Base-by-base conservation (phyloP, 257 asterid genomes). In the Lavandula angustifolia region DNA sequence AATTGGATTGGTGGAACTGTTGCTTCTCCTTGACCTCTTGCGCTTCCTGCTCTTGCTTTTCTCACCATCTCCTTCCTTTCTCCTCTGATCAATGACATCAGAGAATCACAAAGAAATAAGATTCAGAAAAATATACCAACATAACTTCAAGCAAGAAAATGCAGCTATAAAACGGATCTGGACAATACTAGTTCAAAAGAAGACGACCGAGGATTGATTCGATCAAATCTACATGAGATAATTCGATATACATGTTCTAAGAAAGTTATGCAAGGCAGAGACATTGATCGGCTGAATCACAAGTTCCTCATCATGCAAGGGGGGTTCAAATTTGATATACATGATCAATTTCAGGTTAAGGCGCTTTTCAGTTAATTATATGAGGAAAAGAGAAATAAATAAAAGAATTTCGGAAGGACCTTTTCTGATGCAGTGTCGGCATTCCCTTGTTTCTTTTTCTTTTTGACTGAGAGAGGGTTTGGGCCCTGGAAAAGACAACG, bases 391-490 rank as follows among this genome's bases (percentile, higher is more conserved):
- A 49, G 12, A 70, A 61, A 31, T 9, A 47, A 11, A 2, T 22
- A 22, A 22, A 22, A 22, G 27, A 22, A 22, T 22, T 22, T 22
- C 2, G 27, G 2, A 33, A 42, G 5, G 7, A 89, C 99, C 97
- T 87, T 79, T 57, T 27, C 79, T 14, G 81, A 67, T 64, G 82
- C 67, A 61, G 72, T 59, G 69, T 74, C 64, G 53, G 72, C 43
- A 60, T 59, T 60, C 37, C 40, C 79, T 43, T 47, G 72, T 9
- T 1, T 71, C 83, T 82, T 82, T 67, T 84, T 87, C 89, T 82
- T 86, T 78, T 76, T 87, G 81, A 95, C 85, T 1, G 96, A 89
- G 22, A 92, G 92, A 32, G 99, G 99, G 64, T 89, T 87, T 13
- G 97, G 97, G 61, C 94, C 96, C 97, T 92, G 80, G 61, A 64